A percentile compares a stretch with the other conserved stretches of the same genome.
phyloP scores from a whole-genome alignment of 2,329 filamentous ascomycete species.

The Ampelomyces quisqualis region DNA sequence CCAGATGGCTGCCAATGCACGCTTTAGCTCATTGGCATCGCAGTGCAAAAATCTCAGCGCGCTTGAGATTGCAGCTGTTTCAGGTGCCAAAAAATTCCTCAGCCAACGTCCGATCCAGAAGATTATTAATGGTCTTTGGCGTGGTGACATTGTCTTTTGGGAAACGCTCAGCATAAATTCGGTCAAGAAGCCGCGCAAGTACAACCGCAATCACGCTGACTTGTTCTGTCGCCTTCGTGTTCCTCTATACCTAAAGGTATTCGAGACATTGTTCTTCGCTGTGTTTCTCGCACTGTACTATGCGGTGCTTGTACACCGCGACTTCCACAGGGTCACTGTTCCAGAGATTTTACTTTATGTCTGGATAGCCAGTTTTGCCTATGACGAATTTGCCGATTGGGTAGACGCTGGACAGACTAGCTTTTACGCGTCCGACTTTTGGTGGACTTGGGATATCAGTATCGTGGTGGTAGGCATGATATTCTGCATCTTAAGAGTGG shows the following conservation, averaged over 20 bases:
- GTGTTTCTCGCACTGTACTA: slow-evolving; percentile 81
- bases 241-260: slow-evolving; percentile 80
- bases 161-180: slow-evolving; percentile 71
- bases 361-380: slow-evolving; percentile 84
- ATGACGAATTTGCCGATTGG: slow-evolving; percentile 75
- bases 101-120: slow-evolving; percentile 78
- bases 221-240: slow-evolving; percentile 69
- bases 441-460: slow-evolving; percentile 38
- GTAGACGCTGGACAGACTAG: slow-evolving; percentile 81
- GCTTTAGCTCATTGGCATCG: slow-evolving; percentile 63
- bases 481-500: slow-evolving; percentile 68
- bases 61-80: slow-evolving; percentile 80
- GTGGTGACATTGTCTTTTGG: slow-evolving; percentile 84
- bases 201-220: slow-evolving; percentile 56
- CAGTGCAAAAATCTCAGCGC: slow-evolving; percentile 80
- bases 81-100: slow-evolving; percentile 80
- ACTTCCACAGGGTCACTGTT: slow-evolving; percentile 64
- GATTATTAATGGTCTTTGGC: slow-evolving; percentile 80
- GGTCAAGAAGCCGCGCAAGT: slow-evolving; percentile 73
- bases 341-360: slow-evolving; percentile 75
- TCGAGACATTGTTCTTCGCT: slow-evolving; percentile 79
- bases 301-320: slow-evolving; percentile 74
- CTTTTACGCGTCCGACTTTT: slow-evolving; percentile 43
- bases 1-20: slow-evolving; percentile 36
- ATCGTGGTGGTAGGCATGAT: slow-evolving; percentile 72